Base-by-base conservation (phyloP, 1,284 basidiomycete genomes). In the Malassezia equina region DNA sequence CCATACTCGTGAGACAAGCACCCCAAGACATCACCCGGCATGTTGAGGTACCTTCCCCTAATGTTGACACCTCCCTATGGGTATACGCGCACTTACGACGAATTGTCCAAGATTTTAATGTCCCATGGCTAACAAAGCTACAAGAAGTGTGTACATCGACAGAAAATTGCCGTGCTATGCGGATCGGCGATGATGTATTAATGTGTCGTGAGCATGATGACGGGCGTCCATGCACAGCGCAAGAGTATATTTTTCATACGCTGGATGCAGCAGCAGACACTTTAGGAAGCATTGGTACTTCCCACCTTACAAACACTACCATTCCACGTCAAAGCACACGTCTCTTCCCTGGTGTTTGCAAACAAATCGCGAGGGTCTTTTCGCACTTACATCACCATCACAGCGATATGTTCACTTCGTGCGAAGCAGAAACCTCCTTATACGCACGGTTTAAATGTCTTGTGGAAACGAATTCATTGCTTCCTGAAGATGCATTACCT, bases 211-310 rank as follows among this genome's bases (percentile, higher is more conserved):
- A 90, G 0, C 91, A 95, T 66, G 66, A 65, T 25, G 71, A 72
- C 25, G 68, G 69, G 28, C 66, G 65, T 24, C 62, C 69, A 47
- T 98, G 93, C 77, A 91, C 88, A 71, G 93, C 91, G 1, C 93
- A 95, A 53, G 91, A 95, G 78, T 96, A 96, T 76, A 94, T 93
- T 58, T 78, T 90, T 7, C 93, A 96, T 75, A 93, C 90, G 0
- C 79, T 94, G 12, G 91, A 95, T 77, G 89, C 86, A 61, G 89
- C 90, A 5, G 90, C 89, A 0, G 87, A 88, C 1, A 80, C 94
- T n/a, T 80, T 95, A 49, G 36, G 36, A 39, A 21, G 36, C 12
- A 39, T 39, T 39, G 36, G 36, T 39, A 19, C 15, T 21, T 21
- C 21, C 17, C 36, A 39, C 12, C 11, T 19, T 15, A 21, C 12